Percentiles rank a stretch among this genome's conserved stretches.
These are phyloP conservation scores for Ascoidea asiatica DNA, from an alignment of 805 yeast species.

Conservation along the genomic window DNA sequence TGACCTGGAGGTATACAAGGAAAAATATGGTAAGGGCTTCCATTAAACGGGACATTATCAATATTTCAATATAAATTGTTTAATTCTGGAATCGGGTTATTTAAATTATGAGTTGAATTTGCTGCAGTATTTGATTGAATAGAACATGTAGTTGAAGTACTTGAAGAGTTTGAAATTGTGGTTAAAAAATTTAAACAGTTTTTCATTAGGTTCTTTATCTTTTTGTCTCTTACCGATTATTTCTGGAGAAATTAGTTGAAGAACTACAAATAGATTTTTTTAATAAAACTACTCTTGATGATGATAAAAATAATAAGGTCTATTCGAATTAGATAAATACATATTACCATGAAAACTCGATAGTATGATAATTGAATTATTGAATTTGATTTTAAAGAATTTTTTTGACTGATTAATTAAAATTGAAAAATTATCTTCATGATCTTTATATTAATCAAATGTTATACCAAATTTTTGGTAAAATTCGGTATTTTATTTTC, in stretches of 20 bases:
- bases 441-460: background rate
- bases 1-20: background rate
- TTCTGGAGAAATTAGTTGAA: slow-evolving; percentile 9
- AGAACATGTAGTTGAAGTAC: background rate
- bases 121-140: background rate
- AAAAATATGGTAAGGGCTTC: background rate
- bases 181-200: background rate
- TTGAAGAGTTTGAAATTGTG: too few species aligned
- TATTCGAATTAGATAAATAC: slow-evolving; percentile 13
- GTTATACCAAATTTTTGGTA: background rate
- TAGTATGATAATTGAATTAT: slow-evolving; percentile 8
- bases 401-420: background rate
- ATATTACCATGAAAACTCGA: slow-evolving; percentile 14
- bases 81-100: background rate
- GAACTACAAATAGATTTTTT: slow-evolving; percentile 10
- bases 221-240: slow-evolving; percentile 1
- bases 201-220: background rate
- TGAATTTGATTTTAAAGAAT: slow-evolving; percentile 2
- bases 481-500: background rate
- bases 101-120: background rate
- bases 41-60: background rate
- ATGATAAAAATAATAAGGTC: slow-evolving; percentile 17
- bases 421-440: background rate
- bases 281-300: slow-evolving; percentile 15
- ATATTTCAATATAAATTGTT: too few species aligned